phyloP scores from a whole-genome alignment of 768 basidiomycete species.

The Boletus barrowsii region DNA sequence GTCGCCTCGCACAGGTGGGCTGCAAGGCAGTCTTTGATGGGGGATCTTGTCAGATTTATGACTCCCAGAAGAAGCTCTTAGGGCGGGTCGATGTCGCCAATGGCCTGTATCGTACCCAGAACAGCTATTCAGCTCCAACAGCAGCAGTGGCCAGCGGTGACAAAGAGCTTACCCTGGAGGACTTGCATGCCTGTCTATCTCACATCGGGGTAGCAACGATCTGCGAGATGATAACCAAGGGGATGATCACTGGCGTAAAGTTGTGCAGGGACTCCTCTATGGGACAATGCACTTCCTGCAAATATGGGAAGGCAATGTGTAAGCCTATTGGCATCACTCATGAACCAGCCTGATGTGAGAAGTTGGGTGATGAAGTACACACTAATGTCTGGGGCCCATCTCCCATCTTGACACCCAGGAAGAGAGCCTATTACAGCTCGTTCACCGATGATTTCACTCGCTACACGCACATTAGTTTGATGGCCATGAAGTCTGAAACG shows the following conservation, averaged over 20 bases:
- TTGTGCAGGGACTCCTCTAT: not conserved
- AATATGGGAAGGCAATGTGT: not conserved
- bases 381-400: not conserved
- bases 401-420: not conserved
- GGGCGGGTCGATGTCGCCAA: not conserved
- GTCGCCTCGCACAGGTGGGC: not conserved
- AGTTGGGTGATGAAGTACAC: too few species aligned
- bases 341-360: too few species aligned
- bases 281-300: not conserved
- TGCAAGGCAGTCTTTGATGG: not conserved
- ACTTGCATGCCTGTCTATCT: not conserved
- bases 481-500: not conserved
- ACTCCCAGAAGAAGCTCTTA: not conserved
- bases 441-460: not conserved
- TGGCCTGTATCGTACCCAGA: not conserved
- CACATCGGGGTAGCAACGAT: not conserved
- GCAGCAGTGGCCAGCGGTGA: too few species aligned
- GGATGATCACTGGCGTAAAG: not conserved
- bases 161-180: not conserved
- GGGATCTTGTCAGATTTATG: not conserved
- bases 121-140: not conserved
- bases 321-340: too few species aligned
- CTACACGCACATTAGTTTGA: not conserved
- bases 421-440: not conserved
- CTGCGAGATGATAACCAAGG: not conserved